Conservation (phyloP, 495 filamentous ascomycete species). For the Aspergillus sclerotioniger region DNA sequence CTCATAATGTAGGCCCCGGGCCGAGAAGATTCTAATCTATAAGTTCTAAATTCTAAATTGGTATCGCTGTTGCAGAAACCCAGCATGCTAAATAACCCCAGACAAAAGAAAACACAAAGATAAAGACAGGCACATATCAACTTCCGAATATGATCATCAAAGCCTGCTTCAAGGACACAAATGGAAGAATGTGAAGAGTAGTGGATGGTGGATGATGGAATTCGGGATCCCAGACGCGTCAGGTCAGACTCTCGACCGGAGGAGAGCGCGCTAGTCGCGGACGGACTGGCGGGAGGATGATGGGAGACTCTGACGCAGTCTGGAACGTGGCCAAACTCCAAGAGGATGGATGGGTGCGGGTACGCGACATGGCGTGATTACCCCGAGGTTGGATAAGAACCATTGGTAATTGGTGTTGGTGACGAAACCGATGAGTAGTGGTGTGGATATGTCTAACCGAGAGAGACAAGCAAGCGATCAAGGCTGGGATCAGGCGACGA, state of each 20-base stretch:
- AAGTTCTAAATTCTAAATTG: background rate
- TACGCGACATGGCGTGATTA: background rate
- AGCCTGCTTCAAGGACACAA: background rate
- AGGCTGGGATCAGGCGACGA: background rate
- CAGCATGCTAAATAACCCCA: background rate
- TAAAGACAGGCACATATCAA: background rate
- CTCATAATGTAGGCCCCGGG: background rate
- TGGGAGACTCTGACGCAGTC: background rate
- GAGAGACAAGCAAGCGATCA: background rate
- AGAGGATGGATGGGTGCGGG: background rate
- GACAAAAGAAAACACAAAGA: background rate
- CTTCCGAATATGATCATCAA: background rate
- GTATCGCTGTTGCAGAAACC: background rate
- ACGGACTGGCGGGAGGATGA: background rate
- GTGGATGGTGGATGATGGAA: background rate
- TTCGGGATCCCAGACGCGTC: background rate
- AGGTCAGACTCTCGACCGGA: conserved; percentile 3
- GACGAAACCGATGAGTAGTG: background rate
- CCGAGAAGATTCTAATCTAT: background rate
- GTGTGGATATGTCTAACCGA: background rate
- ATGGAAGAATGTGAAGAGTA: background rate
- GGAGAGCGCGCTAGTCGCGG: background rate
- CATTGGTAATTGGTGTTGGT: background rate
- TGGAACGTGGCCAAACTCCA: background rate
- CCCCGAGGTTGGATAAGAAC: background rate